A percentile compares a stretch with the other conserved stretches of the same genome.
Evolutionary conservation across 2,329 filamentous ascomycete genomes (phyloP).

Genomic region (Neobulgaria alba): DNA sequence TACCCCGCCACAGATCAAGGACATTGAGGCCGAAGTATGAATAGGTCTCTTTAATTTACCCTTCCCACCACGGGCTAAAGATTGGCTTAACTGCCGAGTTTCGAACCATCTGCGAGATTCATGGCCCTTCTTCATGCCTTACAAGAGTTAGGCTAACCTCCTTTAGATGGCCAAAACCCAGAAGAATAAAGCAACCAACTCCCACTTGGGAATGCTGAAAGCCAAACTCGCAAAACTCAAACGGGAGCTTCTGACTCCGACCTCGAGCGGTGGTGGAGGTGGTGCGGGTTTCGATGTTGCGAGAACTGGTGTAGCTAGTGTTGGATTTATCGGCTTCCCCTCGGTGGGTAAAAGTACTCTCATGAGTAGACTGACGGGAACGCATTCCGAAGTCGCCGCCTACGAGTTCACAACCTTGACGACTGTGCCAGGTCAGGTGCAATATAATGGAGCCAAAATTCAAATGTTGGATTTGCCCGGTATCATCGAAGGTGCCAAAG

Average conservation of each 20-base stretch:
- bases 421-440: slow-evolving; percentile 90
- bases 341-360: slow-evolving; percentile 98
- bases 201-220: slow-evolving; percentile 91
- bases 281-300: slow-evolving; percentile 94
- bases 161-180: slow-evolving; percentile 85
- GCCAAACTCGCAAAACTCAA: slow-evolving; percentile 98
- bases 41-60: too few species aligned
- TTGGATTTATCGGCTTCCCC: slow-evolving; percentile 96
- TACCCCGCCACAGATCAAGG: slow-evolving; percentile 62
- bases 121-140: too few species aligned
- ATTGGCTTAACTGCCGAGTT: too few species aligned
- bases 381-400: slow-evolving; percentile 93
- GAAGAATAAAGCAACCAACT: slow-evolving; percentile 94
- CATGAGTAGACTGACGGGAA: slow-evolving; percentile 89
- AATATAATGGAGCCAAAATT: slow-evolving; percentile 94
- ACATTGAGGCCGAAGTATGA: slow-evolving; percentile 87
- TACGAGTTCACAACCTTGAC: slow-evolving; percentile 99
- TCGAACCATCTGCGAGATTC: too few species aligned
- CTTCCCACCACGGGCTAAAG: too few species aligned
- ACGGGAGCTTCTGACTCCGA: slow-evolving; percentile 84
- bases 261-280: slow-evolving; percentile 73
- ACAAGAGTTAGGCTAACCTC: slow-evolving; percentile 12
- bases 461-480: slow-evolving; percentile 97
- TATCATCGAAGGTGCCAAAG: slow-evolving; percentile 98
- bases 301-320: slow-evolving; percentile 90